Conservation (phyloP, 495 filamentous ascomycete genomes). For the Tuber microsphaerosporum region DNA sequence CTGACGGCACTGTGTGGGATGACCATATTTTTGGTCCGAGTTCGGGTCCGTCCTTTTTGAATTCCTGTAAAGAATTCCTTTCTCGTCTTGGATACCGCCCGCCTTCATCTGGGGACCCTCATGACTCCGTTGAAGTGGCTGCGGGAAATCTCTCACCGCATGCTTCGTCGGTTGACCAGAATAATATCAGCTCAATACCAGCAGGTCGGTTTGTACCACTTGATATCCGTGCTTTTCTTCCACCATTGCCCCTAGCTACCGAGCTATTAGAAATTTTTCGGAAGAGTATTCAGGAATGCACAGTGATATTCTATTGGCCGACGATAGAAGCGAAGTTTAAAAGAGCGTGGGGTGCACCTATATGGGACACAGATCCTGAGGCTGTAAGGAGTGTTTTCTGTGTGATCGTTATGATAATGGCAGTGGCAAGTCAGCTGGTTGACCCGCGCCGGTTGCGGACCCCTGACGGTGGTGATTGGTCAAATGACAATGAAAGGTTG, state of each 20-base stretch:
- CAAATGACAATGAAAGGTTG: conserved; percentile 33
- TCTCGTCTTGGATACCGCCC: conserved; percentile 35
- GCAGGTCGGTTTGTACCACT: conserved; percentile 24
- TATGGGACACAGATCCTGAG: conserved; percentile 38
- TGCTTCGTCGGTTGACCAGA: conserved; percentile 10
- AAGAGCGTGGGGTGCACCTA: conserved; percentile 33
- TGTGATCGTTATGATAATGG: conserved; percentile 36
- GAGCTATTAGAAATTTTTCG: conserved; percentile 34
- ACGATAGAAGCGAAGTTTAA: conserved; percentile 34
- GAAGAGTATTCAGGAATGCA: conserved; percentile 33
- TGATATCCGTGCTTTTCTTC: conserved; percentile 39
- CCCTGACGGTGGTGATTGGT: conserved; percentile 29
- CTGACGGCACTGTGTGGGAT: conserved; percentile 33
- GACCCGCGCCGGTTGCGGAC: conserved; percentile 26
- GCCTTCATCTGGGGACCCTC: conserved; percentile 19
- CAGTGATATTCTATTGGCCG: conserved; percentile 40
- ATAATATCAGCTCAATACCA: conserved; percentile 8
- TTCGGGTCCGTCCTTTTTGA: conserved; percentile 36
- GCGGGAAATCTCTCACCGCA: background rate
- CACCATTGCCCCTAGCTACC: conserved; percentile 28
- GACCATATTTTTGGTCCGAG: conserved; percentile 37
- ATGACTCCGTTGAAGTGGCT: conserved; percentile 5
- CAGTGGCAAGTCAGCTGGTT: conserved; percentile 37
- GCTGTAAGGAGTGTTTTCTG: conserved; percentile 39
- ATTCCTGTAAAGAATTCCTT: conserved; percentile 36